A percentile compares a stretch with the other conserved stretches of the same genome.
These are phyloP conservation scores for Fraxinus platypoda DNA, from an alignment of 305 asterid species.

Conservation along the genomic window DNA sequence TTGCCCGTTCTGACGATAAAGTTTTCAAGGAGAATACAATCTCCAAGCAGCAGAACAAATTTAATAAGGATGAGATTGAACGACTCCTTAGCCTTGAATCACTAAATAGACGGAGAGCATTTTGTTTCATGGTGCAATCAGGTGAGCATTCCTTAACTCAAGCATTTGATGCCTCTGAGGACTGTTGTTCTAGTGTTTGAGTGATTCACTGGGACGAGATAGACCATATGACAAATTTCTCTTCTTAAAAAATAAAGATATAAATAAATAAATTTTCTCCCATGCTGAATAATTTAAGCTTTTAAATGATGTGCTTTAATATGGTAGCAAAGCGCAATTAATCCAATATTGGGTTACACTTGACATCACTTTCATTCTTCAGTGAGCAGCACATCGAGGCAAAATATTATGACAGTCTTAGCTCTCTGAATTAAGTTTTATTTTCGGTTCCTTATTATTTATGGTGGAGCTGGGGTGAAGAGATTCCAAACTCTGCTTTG, in stretches of 20 bases:
- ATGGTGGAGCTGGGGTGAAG: background rate
- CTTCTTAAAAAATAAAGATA: background rate
- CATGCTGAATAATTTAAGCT: background rate
- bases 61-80: background rate
- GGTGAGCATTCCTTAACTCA: background rate
- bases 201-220: background rate
- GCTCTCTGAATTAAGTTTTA: background rate
- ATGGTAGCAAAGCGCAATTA: background rate
- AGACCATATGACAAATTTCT: background rate
- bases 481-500: background rate
- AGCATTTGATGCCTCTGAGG: background rate
- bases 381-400: background rate
- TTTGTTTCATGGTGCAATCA: background rate
- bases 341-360: background rate
- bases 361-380: background rate
- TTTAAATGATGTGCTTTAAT: background rate
- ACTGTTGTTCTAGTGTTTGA: background rate
- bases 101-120: background rate
- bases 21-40: background rate
- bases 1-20: background rate
- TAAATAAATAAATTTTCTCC: background rate
- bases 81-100: background rate
- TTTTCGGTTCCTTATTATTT: background rate
- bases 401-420: background rate
- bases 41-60: background rate